phyloP scores from a whole-genome alignment of 257 asterid genomes.

The Capsicum chinense region DNA sequence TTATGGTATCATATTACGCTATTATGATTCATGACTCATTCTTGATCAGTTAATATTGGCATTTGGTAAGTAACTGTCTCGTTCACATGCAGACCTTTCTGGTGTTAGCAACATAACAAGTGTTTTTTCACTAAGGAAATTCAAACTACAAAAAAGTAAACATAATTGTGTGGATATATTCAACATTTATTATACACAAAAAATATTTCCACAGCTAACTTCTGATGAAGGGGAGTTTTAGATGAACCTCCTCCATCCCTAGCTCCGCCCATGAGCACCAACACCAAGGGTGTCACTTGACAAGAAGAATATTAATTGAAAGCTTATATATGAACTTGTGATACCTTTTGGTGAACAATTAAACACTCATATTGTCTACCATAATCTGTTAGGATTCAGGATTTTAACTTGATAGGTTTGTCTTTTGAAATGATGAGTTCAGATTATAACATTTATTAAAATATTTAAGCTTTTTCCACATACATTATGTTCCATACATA shows the following conservation, averaged over 20 bases:
- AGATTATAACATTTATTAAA: neutral
- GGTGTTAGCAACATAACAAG: neutral
- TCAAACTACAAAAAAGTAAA: neutral
- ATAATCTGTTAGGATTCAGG: neutral
- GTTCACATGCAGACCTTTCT: neutral
- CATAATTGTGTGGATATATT: neutral
- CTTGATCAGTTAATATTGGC: neutral
- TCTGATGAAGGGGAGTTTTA: neutral
- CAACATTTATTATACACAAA: too few species aligned
- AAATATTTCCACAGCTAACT: too few species aligned
- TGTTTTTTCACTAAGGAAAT: neutral
- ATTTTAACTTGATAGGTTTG: neutral
- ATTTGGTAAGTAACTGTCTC: neutral
- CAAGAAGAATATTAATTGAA: neutral
- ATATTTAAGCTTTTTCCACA: neutral
- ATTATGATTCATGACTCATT: too few species aligned
- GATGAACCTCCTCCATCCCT: too few species aligned
- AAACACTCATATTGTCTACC: neutral
- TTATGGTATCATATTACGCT: neutral
- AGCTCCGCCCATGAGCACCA: neutral
- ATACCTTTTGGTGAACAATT: neutral
- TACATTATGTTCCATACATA: neutral
- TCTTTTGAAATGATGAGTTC: neutral
- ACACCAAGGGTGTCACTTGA: neutral
- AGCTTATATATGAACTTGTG: neutral